These are phyloP conservation scores for Chaetomium sp. DNA, from an alignment of 2,329 filamentous ascomycete species.

Conservation along the genomic window DNA sequence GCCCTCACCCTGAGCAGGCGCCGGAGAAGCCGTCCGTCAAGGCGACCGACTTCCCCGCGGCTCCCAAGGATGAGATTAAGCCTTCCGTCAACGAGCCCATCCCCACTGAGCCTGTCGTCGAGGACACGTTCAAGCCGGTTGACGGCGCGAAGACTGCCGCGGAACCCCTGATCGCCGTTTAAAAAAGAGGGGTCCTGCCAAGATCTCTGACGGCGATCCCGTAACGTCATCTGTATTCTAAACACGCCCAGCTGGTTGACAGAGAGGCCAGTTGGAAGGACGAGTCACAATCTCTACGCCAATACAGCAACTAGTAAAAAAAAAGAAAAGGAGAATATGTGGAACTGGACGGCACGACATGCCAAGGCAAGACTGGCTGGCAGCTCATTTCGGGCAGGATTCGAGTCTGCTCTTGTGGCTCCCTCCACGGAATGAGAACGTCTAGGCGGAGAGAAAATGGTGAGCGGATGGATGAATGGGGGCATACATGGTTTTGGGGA, in stretches of 20 bases:
- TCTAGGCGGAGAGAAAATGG: not conserved
- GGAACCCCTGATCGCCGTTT: slow-evolving; percentile 14
- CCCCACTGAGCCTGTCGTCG: slow-evolving; percentile 10
- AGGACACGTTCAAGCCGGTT: not conserved
- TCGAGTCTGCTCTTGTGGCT: not conserved
- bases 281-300: not conserved
- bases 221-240: slow-evolving; percentile 1
- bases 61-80: slow-evolving; percentile 45
- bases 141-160: not conserved
- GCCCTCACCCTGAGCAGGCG: slow-evolving; percentile 33
- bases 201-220: not conserved
- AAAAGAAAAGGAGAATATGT: not conserved
- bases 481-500: not conserved
- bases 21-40: slow-evolving; percentile 39
- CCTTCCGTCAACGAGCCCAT: not conserved
- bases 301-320: not conserved
- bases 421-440: not conserved
- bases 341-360: not conserved
- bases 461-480: not conserved
- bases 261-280: not conserved
- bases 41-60: slow-evolving; percentile 54
- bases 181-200: not conserved
- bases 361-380: slow-evolving; percentile 26
- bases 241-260: not conserved
- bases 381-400: slow-evolving; percentile 9